Evolutionary conservation across 331 rosid genomes (phyloP), one percentile per base, ranked within the genome.

Genomic region (Stylosanthes scabra): DNA sequence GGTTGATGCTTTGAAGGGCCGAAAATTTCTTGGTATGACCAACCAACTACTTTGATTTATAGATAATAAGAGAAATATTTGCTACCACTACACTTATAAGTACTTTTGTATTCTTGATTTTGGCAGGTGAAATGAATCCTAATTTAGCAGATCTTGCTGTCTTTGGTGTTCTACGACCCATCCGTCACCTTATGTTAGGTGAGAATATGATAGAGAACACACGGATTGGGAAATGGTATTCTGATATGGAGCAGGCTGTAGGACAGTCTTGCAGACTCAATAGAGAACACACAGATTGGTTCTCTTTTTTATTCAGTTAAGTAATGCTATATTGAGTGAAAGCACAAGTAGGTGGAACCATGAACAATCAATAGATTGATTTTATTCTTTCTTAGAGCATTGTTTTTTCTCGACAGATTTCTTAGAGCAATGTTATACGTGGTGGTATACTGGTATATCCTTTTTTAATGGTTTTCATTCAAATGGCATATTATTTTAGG

Each of bases 81-180:
- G n/a, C 11, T 62, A 64, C 78, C 74, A 0, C 37, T 9, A 55
- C 27, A 60, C 61, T 70, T 1, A 11, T 16, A 8, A 71, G 25
- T 20, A 20, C 25, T 20, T 20, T 20, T 20, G 25, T n/a, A 20
- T 79, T 31, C 62, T 34, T 87, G 40, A 52, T 66, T 78, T 68
- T 67, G 74, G 77, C 25, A 95, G 97, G 97, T 77, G 89, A 83
- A 20, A 68, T 82, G 70, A 81, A 81, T 80, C 99, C 99, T 13
- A 91, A 90, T 77, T 82, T 90, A 68, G 97, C 97, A 31, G 97
- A 95, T 83, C 90, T 95, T 45, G 89, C 97, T 15, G 96, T 86
- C 28, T 95, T 91, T 69, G 97, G 99, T 12, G 92, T 91, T 56
- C 83, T 91, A 76, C 84, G 96, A 81, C 96, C 97, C 11, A 90